phyloP scores from a whole-genome alignment of 371 early-diverging fungal species.

The Syncephalis plumigaleata region DNA sequence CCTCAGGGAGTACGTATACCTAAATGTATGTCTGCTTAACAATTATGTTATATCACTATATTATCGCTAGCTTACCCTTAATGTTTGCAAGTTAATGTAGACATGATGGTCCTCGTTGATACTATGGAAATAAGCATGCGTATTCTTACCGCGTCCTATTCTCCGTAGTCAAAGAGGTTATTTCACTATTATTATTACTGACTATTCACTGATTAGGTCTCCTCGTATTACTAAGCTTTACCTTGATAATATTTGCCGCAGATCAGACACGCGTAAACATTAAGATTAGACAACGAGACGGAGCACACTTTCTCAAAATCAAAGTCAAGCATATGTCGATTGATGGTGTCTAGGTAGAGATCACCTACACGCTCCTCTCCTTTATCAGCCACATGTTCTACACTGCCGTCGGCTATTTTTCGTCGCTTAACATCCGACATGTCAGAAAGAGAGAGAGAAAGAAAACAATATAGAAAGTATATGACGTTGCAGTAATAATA shows the following conservation, averaged over 20 bases:
- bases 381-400: background rate
- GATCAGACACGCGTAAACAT: constrained; percentile 93
- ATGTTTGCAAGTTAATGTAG: constrained; percentile 79
- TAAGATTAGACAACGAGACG: constrained; percentile 78
- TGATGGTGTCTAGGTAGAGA: constrained; percentile 44
- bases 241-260: constrained; percentile 96
- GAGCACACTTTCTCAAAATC: constrained; percentile 96
- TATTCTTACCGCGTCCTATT: constrained; percentile 66
- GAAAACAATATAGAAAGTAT: no score
- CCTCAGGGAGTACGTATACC: constrained; percentile 87
- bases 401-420: background rate
- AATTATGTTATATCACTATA: background rate
- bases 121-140: constrained; percentile 92
- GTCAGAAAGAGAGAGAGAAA: no score
- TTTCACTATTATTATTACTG: background rate
- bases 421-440: no score
- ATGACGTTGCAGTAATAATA: no score
- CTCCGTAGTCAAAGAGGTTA: no score
- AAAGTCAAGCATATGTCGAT: constrained; percentile 87
- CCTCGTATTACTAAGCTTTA: no score
- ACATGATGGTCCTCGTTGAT: constrained; percentile 93
- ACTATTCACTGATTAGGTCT: background rate
- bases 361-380: constrained; percentile 16
- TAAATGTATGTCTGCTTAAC: constrained; percentile 6
- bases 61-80: constrained; percentile 29